Evolutionary conservation across 1,139 yeast species (phyloP).

Genomic region (Saccharomyces hybrid): DNA sequence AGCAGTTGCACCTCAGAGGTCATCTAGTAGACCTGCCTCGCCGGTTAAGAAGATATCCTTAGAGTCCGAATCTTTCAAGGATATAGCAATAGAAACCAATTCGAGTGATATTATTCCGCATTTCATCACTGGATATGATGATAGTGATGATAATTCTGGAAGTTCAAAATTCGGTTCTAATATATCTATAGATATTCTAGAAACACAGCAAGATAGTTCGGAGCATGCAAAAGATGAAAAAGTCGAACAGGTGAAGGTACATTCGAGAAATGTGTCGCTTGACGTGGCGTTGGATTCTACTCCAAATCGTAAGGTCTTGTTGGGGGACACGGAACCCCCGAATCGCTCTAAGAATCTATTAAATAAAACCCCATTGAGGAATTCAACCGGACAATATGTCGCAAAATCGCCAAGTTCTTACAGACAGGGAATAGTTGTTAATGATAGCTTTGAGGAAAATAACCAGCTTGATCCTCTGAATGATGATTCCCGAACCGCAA

Average conservation of each 20-base stretch:
- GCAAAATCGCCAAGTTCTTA: slow-evolving; percentile 8
- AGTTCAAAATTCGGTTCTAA: neutral
- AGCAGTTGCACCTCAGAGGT: slow-evolving; percentile 11
- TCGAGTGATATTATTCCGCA: slow-evolving; percentile 4
- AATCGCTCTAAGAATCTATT: slow-evolving; percentile 6
- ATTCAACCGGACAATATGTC: slow-evolving; percentile 1
- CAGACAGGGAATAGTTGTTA: slow-evolving; percentile 5
- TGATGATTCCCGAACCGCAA: neutral
- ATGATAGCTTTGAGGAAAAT: neutral
- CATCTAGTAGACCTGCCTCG: slow-evolving; percentile 18
- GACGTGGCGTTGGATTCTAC: slow-evolving; percentile 25
- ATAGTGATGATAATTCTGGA: neutral
- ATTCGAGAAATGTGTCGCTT: slow-evolving; percentile 16
- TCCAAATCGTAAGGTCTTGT: slow-evolving; percentile 13
- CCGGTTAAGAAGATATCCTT: slow-evolving; percentile 5
- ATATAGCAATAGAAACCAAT: neutral
- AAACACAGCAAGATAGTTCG: slow-evolving; percentile 1
- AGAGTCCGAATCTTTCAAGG: neutral
- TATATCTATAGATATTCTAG: neutral
- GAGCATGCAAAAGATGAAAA: slow-evolving; percentile 6
- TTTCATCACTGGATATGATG: neutral
- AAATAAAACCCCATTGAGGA: slow-evolving; percentile 11
- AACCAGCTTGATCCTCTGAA: neutral
- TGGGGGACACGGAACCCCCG: slow-evolving; percentile 2
- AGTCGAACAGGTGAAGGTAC: slow-evolving; percentile 7